Base-by-base conservation (phyloP, 1,139 yeast species). In the Pichia sp. region DNA sequence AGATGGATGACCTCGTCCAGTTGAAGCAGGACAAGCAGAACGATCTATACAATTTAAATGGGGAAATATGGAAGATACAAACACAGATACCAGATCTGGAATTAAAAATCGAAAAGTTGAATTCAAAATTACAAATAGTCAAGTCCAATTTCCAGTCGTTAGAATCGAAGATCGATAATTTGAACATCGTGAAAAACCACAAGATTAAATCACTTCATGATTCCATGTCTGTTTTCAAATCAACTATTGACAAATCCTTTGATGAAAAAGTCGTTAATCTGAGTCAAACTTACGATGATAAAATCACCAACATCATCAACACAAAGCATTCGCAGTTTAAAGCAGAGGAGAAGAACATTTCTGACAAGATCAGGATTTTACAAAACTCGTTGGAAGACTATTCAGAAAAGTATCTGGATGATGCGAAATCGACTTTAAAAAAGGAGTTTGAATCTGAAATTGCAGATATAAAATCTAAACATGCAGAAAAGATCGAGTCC, bases 51-150 rank as follows among this genome's bases (percentile, higher is more conserved):
- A 42, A 35, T 8, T 28, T 47, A 18, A 50, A 52, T 40, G 48
- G 48, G 12, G 55, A 56, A 40, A 50, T 56, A 1, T 59, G 60
- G 59, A 48, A 47, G 14, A 39, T 52, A 14, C 53, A 59, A 40
- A 54, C 59, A 6, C 53, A 55, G 18, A 47, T 58, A 1, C 59
- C 63, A 3, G 62, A 58, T 33, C 10, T 58, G 14, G 58, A 61
- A 41, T 36, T 59, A 33, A 53, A 51, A 21, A 40, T 57, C 6
- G 63, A 60, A 31, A 52, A 53, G 34, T 45, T 50, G 4, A 44
- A 40, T 12, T 37, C 38, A 17, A 52, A 51, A 40, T 43, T 50
- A 9, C 21, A 34, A 4, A 22, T 31, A 1, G 44, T 56, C 1
- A 53, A 54, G 34, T 40, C 46, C 12, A 33, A 48, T 6, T 56